These are phyloP conservation scores for Globisporangium viniferum DNA, from an alignment of 352 stramenopile species.

Conservation along the genomic window DNA sequence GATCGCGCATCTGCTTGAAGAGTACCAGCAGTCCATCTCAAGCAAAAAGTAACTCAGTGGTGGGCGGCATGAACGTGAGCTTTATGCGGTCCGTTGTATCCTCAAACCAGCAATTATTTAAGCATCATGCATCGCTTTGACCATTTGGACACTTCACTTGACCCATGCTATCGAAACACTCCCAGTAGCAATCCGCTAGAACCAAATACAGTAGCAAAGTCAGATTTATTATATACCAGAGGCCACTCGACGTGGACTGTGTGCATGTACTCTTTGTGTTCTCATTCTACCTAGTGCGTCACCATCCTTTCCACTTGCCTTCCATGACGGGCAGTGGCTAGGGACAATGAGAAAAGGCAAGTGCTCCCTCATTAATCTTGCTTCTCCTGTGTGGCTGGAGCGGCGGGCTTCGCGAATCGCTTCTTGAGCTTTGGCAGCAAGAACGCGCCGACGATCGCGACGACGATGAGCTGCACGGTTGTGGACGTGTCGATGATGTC, in stretches of 20 bases:
- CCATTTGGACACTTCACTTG: too few species aligned
- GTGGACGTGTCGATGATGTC: constrained; percentile 80
- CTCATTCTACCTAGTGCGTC: background rate
- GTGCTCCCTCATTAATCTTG: constrained; percentile 24
- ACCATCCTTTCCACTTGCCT: background rate
- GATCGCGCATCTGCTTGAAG: constrained; percentile 38
- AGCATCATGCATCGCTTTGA: too few species aligned
- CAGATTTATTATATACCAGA: background rate
- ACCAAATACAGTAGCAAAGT: too few species aligned
- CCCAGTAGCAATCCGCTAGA: too few species aligned
- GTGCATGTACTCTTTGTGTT: background rate
- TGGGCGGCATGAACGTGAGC: too few species aligned
- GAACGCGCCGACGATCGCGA: constrained; percentile 58
- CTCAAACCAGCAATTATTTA: too few species aligned
- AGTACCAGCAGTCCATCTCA: constrained; percentile 48
- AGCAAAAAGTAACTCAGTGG: constrained; percentile 16
- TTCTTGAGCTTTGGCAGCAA: constrained; percentile 62
- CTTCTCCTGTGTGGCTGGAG: constrained; percentile 17
- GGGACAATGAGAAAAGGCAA: too few species aligned
- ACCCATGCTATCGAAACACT: too few species aligned
- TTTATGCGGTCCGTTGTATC: background rate
- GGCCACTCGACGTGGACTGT: background rate
- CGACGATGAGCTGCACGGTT: constrained; percentile 69
- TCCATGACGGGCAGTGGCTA: background rate
- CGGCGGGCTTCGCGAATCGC: constrained; percentile 38